Conservation (phyloP, 805 yeast species). For the Suhomyces faveliae region DNA sequence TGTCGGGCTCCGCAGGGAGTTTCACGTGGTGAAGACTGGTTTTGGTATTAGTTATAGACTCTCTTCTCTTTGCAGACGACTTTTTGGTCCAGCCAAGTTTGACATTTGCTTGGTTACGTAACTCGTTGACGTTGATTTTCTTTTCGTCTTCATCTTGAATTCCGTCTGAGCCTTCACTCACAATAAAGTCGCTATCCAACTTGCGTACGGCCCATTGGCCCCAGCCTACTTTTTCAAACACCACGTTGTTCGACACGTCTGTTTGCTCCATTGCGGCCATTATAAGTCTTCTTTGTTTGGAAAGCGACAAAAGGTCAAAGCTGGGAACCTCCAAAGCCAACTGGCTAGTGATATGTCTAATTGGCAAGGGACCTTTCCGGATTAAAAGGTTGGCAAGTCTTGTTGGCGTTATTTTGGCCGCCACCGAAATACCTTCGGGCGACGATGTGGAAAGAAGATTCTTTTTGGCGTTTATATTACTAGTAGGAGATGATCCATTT, state of each 20-base stretch:
- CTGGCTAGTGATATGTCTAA: constrained; percentile 82
- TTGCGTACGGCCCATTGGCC: constrained; percentile 91
- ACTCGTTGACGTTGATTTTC: constrained; percentile 29
- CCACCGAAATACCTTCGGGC: constrained; percentile 86
- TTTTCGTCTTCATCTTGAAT: neutral
- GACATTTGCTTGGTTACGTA: constrained; percentile 31
- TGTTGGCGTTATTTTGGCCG: constrained; percentile 78
- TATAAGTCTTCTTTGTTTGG: constrained; percentile 86
- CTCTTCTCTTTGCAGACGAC: constrained; percentile 37
- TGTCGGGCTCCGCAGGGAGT: constrained; percentile 41
- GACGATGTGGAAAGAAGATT: constrained; percentile 66
- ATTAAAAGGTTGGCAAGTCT: constrained; percentile 67
- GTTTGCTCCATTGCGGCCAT: constrained; percentile 85
- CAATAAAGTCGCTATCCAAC: constrained; percentile 44
- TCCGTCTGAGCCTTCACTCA: constrained; percentile 45
- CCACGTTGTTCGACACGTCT: constrained; percentile 56
- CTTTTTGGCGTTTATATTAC: too few species aligned
- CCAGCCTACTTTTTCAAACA: constrained; percentile 95
- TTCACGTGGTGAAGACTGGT: constrained; percentile 46
- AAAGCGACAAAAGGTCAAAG: constrained; percentile 74
- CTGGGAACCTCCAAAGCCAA: constrained; percentile 72
- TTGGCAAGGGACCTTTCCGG: constrained; percentile 83
- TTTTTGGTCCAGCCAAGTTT: constrained; percentile 43
- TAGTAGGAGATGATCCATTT: too few species aligned
- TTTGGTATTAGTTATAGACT: constrained; percentile 48